Conservation (phyloP, 202 grass and related monocot species). For the Elaeis oleifera region DNA sequence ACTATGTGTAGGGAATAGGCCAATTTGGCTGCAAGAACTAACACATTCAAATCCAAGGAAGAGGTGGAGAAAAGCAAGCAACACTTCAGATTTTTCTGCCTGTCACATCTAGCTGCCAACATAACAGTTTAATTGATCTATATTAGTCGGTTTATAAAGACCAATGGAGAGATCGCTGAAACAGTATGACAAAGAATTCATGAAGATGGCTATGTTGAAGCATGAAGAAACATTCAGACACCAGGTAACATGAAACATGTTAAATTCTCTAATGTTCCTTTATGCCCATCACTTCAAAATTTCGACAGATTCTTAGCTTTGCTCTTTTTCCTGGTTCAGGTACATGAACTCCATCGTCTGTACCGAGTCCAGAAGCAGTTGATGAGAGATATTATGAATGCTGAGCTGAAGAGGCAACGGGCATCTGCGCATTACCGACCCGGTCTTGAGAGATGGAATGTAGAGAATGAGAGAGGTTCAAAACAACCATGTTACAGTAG, state of each 20-base stretch:
- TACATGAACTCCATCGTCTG: slow-evolving; percentile 22
- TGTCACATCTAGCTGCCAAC: no score
- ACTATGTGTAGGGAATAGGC: no score
- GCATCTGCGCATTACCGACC: no score
- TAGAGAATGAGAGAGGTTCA: not conserved
- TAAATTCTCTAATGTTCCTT: not conserved
- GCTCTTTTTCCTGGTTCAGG: not conserved
- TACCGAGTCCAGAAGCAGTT: slow-evolving; percentile 14
- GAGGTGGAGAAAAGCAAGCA: no score
- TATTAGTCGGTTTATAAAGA: not conserved
- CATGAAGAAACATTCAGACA: slow-evolving; percentile 23
- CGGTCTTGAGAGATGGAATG: not conserved
- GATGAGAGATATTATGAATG: slow-evolving; percentile 6
- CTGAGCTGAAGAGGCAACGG: not conserved
- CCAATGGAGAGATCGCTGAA: slow-evolving; percentile 8
- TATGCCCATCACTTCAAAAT: not conserved
- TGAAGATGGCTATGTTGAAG: slow-evolving; percentile 23
- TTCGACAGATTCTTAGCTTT: no score
- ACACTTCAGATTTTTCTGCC: no score
- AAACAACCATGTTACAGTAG: not conserved
- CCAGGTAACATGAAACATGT: slow-evolving; percentile 2
- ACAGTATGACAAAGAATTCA: slow-evolving; percentile 8
- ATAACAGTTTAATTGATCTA: no score
- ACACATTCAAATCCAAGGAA: no score
- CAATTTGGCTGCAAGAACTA: no score